Percentiles rank a stretch among this genome's conserved stretches.
Conservation (phyloP, 495 filamentous ascomycete species). For the Penicillium dipodomyicola region DNA sequence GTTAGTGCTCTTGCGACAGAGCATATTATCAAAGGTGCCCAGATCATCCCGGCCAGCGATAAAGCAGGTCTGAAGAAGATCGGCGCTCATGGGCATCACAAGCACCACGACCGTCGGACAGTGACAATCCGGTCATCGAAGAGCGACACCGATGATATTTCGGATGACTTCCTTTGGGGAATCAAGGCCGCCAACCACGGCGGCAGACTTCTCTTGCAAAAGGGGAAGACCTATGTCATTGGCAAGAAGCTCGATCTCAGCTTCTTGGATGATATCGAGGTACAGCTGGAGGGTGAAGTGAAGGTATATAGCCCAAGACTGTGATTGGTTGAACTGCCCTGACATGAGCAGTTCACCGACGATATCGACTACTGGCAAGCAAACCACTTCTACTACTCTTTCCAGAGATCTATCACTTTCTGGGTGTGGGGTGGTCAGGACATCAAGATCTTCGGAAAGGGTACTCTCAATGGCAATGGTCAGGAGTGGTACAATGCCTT, state of each 20-base stretch:
- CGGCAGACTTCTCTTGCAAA: conserved; percentile 49
- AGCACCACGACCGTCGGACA: conserved; percentile 40
- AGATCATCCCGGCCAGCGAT: conserved; percentile 31
- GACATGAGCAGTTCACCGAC: conserved; percentile 51
- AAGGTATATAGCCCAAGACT: conserved; percentile 26
- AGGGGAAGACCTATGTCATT: conserved; percentile 53
- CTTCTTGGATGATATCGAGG: conserved; percentile 55
- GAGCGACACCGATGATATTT: conserved; percentile 53
- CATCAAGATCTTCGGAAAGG: conserved; percentile 54
- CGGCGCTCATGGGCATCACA: conserved; percentile 29
- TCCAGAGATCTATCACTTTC: conserved; percentile 60
- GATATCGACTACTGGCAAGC: conserved; percentile 58
- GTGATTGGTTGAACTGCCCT: neutral
- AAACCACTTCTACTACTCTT: conserved; percentile 54
- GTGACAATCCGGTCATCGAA: conserved; percentile 50
- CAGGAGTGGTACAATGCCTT: conserved; percentile 51
- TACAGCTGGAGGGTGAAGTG: conserved; percentile 56
- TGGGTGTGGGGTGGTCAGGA: conserved; percentile 59
- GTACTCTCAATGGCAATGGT: conserved; percentile 56
- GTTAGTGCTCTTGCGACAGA: conserved; percentile 18
- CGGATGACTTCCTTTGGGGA: conserved; percentile 51
- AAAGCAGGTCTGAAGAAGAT: conserved; percentile 19
- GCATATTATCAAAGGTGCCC: conserved; percentile 26
- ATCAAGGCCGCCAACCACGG: conserved; percentile 54
- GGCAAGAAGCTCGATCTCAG: conserved; percentile 56